phyloP scores from a whole-genome alignment of 2,329 filamentous ascomycete genomes.

The Neopestalotiopsis sp. region DNA sequence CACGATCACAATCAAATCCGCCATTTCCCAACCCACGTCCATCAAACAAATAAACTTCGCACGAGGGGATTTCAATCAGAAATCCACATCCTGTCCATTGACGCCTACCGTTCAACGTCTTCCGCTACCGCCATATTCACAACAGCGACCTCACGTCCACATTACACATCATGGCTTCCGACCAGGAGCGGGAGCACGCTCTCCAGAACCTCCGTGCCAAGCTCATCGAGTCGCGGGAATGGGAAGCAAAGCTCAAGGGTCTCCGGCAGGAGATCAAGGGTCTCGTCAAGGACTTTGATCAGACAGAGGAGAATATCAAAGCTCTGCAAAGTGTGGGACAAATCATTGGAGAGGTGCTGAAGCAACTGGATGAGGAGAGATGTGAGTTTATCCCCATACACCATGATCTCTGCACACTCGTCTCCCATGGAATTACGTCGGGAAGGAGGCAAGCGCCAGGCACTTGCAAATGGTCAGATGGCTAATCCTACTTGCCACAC shows the following conservation, averaged over 20 bases:
- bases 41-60: background rate
- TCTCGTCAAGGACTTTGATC: constrained; percentile 91
- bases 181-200: constrained; percentile 70
- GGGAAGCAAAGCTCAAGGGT: constrained; percentile 96
- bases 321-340: constrained; percentile 98
- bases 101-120: background rate
- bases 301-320: constrained; percentile 99
- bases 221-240: constrained; percentile 94
- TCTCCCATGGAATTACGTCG: background rate
- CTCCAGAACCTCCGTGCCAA: constrained; percentile 80
- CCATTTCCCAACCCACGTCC: background rate
- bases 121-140: background rate
- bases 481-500: background rate
- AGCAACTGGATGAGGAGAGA: constrained; percentile 98
- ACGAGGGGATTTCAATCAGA: background rate
- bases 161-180: constrained; percentile 50
- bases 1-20: background rate
- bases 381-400: constrained; percentile 64
- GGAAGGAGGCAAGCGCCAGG: background rate
- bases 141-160: background rate
- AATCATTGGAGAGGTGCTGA: constrained; percentile 98
- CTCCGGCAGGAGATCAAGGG: constrained; percentile 96
- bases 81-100: background rate
- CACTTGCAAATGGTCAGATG: background rate
- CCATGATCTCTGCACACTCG: background rate